Base-by-base conservation (phyloP, 345 rosid species). In the Eucalyptus victrix region DNA sequence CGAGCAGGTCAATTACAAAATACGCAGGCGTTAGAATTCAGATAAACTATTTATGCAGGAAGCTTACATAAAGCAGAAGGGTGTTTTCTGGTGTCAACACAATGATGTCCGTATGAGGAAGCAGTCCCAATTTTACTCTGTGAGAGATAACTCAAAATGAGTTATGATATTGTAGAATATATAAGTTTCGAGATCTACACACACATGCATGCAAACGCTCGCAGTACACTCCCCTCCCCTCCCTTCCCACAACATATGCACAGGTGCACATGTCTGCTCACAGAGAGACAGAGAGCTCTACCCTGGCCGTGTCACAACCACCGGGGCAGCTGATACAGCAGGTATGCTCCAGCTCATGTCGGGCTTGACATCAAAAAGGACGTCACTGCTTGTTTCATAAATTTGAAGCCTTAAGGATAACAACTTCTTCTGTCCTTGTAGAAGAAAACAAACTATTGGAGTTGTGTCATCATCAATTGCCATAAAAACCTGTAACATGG, bases 291-390 rank as follows among this genome's bases (percentile, higher is more conserved):
- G 34, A 62, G 26, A 76, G 90, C 88, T 89, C 92, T 91, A 98
- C 99, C 97, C 91, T 87, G 96, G 97, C 72, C 94, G 98, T 85
- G 98, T 97, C 87, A 97, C 98, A 90, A 89, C 89, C 90, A 97
- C 97, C 87, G 98, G 96, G 58, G 95, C 97, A 88, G 99, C 99
- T 90, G 98, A 95, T 93, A 96, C 91, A 83, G 99, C 97, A 81
- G 98, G 92, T 87, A 96, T 93, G 92, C 95, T 95, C 99, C 99
- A 95, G 95, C 98, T 95, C 95, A 94, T 92, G 91, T 96, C 97
- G 69, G 98, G 98, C 91, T 95, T 95, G 90, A 96, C 90, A 89
- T 97, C 98, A 88, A 94, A 95, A 89, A 95, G 89, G 89, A 94
- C 92, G 89, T 96, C 99, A 80, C 93, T 94, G 89, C 94, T 95